A percentile compares a stretch with the other conserved stretches of the same genome.
Evolutionary conservation across 805 yeast genomes (phyloP).

Genomic region (Ogataea nitratoaversa): DNA sequence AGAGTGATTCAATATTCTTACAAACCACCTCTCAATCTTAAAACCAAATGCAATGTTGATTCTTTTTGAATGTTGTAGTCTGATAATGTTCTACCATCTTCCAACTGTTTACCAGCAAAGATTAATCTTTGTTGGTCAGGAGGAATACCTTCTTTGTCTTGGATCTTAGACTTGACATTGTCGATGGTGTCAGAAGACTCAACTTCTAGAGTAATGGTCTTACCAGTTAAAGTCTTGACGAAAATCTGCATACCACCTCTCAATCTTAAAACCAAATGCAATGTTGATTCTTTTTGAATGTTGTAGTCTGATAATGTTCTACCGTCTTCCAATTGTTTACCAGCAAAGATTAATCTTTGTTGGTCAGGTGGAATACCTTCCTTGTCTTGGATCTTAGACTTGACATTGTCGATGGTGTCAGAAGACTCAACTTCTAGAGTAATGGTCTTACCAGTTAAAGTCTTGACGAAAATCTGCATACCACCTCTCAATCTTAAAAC

Average conservation of each 20-base stretch:
- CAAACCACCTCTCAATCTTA: slow-evolving; percentile 84
- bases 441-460: slow-evolving; percentile 87
- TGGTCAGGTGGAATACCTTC: slow-evolving; percentile 42
- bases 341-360: slow-evolving; percentile 39
- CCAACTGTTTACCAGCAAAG: slow-evolving; percentile 45
- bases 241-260: slow-evolving; percentile 77
- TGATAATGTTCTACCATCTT: slow-evolving; percentile 86
- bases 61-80: slow-evolving; percentile 61
- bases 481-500: slow-evolving; percentile 40
- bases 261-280: slow-evolving; percentile 33
- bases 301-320: slow-evolving; percentile 88
- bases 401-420: slow-evolving; percentile 41
- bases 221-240: slow-evolving; percentile 86
- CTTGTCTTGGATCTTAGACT: slow-evolving; percentile 40
- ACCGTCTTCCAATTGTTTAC: slow-evolving; percentile 53
- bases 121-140: slow-evolving; percentile 44
- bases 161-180: slow-evolving; percentile 40
- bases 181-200: slow-evolving; percentile 44
- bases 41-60: slow-evolving; percentile 68
- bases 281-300: slow-evolving; percentile 40
- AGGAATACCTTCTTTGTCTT: slow-evolving; percentile 42
- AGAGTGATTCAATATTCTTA: too few species aligned
- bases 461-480: slow-evolving; percentile 73
- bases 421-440: slow-evolving; percentile 80
- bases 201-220: slow-evolving; percentile 68